Evolutionary conservation across 495 filamentous ascomycete species (phyloP).

Genomic region (Penicillium cinerascens): DNA sequence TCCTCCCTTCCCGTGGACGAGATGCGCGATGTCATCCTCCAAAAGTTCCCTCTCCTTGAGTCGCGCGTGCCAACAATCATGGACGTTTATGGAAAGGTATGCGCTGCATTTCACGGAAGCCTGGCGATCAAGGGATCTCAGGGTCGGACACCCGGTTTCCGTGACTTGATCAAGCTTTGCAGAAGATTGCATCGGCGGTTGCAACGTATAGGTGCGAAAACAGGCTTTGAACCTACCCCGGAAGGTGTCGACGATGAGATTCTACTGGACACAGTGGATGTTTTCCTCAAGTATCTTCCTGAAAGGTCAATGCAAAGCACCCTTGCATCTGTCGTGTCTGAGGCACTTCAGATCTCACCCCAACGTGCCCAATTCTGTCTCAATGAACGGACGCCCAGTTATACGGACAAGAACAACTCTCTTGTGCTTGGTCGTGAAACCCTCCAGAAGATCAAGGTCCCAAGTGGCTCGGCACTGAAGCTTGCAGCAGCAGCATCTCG

Average conservation of each 20-base stretch:
- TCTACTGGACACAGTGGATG: conserved; percentile 85
- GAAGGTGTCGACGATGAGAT: conserved; percentile 76
- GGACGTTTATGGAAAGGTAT: conserved; percentile 67
- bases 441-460: conserved; percentile 42
- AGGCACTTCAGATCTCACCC: conserved; percentile 79
- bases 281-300: conserved; percentile 78
- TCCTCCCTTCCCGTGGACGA: conserved; percentile 65
- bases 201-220: conserved; percentile 56
- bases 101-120: conserved; percentile 48
- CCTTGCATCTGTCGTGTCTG: conserved; percentile 68
- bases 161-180: conserved; percentile 90
- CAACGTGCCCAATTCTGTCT: conserved; percentile 72
- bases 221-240: conserved; percentile 68
- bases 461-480: conserved; percentile 32
- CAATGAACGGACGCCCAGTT: conserved; percentile 60
- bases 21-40: conserved; percentile 65
- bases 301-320: conserved; percentile 55
- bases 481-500: conserved; percentile 34
- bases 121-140: conserved; percentile 46
- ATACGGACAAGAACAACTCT: conserved; percentile 52
- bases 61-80: conserved; percentile 68
- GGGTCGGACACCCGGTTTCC: conserved; percentile 56
- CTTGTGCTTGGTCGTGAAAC: conserved; percentile 67
- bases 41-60: conserved; percentile 64
- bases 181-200: conserved; percentile 63